phyloP scores from a whole-genome alignment of 31 red algal species.

The Odonthalia washingtoniensis region DNA sequence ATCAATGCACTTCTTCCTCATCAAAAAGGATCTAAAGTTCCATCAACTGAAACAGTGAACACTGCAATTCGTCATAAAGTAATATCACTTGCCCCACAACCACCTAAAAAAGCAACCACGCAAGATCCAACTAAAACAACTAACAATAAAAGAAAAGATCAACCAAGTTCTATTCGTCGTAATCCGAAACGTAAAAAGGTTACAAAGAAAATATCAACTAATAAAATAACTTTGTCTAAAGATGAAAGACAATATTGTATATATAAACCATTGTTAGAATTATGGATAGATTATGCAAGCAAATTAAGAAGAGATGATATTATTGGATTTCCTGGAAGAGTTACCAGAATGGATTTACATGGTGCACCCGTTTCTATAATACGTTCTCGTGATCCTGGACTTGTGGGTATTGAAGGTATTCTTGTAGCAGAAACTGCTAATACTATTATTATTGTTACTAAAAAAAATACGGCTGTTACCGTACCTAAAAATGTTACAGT shows the following conservation, averaged over 20 bases:
- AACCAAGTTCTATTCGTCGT: background rate
- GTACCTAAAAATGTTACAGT: conserved; percentile 62
- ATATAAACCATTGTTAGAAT: conserved; percentile 19
- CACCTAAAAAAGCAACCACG: background rate
- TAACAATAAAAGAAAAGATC: background rate
- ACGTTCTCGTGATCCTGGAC: conserved; percentile 50
- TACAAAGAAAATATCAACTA: background rate
- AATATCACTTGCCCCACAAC: background rate
- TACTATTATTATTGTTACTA: conserved; percentile 59
- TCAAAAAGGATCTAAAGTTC: background rate
- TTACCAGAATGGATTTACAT: conserved; percentile 71
- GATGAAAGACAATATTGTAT: conserved; percentile 15
- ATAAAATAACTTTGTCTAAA: conserved; percentile 18
- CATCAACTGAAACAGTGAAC: conserved; percentile 19
- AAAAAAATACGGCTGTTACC: conserved; percentile 39
- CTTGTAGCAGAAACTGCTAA: conserved; percentile 70
- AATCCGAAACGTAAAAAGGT: background rate
- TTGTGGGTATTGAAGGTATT: conserved; percentile 53
- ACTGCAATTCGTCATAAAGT: conserved; percentile 37
- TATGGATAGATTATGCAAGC: conserved; percentile 51
- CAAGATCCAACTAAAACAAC: background rate
- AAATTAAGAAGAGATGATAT: conserved; percentile 17
- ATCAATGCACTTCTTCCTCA: conserved; percentile 12
- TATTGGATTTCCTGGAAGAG: conserved; percentile 39
- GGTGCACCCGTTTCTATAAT: conserved; percentile 49